Base-by-base conservation (phyloP, 148 eudicot species). In the Suaeda aralocaspica region DNA sequence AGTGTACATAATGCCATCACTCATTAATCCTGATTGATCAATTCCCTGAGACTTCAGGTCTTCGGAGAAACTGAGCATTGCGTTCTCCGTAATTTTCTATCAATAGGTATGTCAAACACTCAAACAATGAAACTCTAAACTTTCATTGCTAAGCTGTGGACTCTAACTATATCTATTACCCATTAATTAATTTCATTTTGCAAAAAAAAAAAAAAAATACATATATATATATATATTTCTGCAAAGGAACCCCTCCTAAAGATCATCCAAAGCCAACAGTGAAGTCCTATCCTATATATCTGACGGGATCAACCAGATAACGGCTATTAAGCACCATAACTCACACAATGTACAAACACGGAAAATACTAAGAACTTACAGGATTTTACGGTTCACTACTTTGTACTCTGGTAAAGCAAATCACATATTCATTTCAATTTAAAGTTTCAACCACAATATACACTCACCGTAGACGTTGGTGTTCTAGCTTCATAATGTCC, bases 391-490 rank as follows among this genome's bases (percentile, higher is more conserved):
- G 25, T 25, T 52, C 25, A 36, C 48, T 15, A 19, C 5, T 1
- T 39, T 61, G 36, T 55, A 68, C 61, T 18, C n/a, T 14, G 41
- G 64, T 11, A 59, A 69, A 11, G 29, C 49, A 69, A 12, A 55
- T 63, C 50, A 24, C 10, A 45, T 24, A 52, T 26, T 60, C 28
- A 29, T 24, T 49, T 46, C 46, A 73, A 18, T 22, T 49, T 24
- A 45, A 72, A 31, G 26, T 59, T 44, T 52, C 56, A 64, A 69
- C 41, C 14, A 10, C 25, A 55, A 21, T 2, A 45, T 68, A 70
- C 52, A 84, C 97, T 86, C 68, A 95, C 99, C 96, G 89, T 68
- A 95, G 62, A 61, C 76, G 82, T 57, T 89, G 92, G 74, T 91
- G 91, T 69, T 95, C 99, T 65, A 81, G 66, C 78, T 73, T 89